phyloP scores from a whole-genome alignment of 2,329 filamentous ascomycete genomes.

The Colletotrichum chrysophilum region DNA sequence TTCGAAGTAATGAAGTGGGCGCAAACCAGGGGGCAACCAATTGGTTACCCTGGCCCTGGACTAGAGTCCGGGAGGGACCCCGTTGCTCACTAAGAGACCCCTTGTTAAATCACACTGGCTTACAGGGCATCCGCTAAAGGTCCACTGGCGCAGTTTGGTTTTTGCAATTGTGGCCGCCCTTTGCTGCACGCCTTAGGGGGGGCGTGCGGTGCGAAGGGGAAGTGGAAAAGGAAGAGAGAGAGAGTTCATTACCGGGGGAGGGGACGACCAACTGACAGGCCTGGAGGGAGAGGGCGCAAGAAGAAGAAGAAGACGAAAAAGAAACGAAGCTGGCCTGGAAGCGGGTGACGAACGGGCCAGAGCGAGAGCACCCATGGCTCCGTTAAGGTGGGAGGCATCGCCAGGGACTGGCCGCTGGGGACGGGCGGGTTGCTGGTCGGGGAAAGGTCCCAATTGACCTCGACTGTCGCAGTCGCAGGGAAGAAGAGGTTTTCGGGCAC shows the following conservation, averaged over 20 bases:
- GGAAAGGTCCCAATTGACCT: neutral
- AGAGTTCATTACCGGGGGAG: neutral
- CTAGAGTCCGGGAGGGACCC: neutral
- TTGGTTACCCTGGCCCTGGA: neutral
- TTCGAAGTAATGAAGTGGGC: neutral
- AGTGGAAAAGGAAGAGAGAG: neutral
- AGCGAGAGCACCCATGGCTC: neutral
- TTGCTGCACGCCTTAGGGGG: neutral
- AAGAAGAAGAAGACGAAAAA: neutral
- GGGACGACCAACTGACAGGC: neutral
- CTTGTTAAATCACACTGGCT: constrained; percentile 2
- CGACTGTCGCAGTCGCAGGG: neutral
- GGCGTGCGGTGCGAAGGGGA: neutral
- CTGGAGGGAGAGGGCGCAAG: neutral
- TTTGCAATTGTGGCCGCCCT: neutral
- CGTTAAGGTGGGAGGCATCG: neutral
- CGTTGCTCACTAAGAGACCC: neutral
- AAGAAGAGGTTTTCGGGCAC: neutral
- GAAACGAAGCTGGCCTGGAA: neutral
- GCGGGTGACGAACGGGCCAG: neutral
- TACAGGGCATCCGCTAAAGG: constrained; percentile 6
- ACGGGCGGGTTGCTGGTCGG: neutral
- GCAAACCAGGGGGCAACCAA: neutral
- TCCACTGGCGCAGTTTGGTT: neutral
- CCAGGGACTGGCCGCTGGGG: neutral